A percentile compares a stretch with the other conserved stretches of the same genome.
Evolutionary conservation across 805 yeast species (phyloP).

Genomic region (Lachancea thermotolerans): DNA sequence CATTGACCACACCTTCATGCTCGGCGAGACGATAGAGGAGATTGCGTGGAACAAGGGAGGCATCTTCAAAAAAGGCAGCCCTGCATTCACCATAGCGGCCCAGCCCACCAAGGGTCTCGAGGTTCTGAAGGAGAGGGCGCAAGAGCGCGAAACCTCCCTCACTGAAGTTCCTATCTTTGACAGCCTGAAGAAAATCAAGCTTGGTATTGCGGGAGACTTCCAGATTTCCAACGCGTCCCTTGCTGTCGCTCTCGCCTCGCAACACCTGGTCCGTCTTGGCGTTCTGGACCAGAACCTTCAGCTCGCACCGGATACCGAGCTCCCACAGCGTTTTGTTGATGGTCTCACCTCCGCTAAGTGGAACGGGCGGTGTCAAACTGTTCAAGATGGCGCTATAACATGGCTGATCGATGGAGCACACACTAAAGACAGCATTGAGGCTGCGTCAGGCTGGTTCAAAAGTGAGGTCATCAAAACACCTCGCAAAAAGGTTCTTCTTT

Average conservation of each 20-base stretch:
- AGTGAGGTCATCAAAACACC: conserved; percentile 14
- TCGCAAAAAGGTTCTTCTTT: conserved; percentile 50
- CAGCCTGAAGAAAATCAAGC: conserved; percentile 33
- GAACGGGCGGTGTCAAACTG: conserved; percentile 94
- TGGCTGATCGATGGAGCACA: conserved; percentile 97
- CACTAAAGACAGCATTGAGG: conserved; percentile 77
- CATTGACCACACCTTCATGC: conserved; percentile 80
- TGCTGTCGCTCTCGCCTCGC: conserved; percentile 64
- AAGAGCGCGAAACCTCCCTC: conserved; percentile 50
- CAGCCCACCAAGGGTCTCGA: conserved; percentile 50
- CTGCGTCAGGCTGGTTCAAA: conserved; percentile 77
- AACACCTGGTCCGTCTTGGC: conserved; percentile 50
- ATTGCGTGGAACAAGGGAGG: conserved; percentile 98
- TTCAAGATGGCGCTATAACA: conserved; percentile 40
- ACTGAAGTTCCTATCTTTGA: conserved; percentile 44
- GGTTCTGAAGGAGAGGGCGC: conserved; percentile 58
- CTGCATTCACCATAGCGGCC: conserved; percentile 60
- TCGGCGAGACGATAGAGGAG: conserved; percentile 80
- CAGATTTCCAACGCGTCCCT: conserved; percentile 83
- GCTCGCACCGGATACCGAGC: conserved; percentile 9
- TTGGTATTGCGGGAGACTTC: conserved; percentile 80
- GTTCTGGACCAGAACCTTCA: conserved; percentile 26
- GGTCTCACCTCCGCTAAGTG: conserved; percentile 70
- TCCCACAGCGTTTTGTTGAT: conserved; percentile 44
- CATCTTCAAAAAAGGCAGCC: conserved; percentile 62